Evolutionary conservation across 2,329 filamentous ascomycete species (phyloP).

Genomic region (Sporothrix pseudoabietina): DNA sequence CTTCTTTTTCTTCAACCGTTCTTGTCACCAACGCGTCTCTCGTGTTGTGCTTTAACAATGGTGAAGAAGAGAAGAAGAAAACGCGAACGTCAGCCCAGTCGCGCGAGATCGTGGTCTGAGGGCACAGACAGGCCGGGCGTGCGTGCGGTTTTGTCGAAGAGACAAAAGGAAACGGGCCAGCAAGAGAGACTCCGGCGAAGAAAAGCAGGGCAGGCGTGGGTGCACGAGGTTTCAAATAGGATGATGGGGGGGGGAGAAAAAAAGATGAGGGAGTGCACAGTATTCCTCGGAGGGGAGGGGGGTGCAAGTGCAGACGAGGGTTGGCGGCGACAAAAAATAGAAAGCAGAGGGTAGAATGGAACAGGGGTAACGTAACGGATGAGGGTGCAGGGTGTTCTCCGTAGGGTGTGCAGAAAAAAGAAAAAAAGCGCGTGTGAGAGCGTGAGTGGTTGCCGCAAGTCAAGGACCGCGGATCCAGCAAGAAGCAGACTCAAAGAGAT

Average conservation of each 20-base stretch:
- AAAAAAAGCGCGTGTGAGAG: neutral
- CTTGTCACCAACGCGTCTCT: neutral
- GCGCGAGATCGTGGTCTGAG: slow-evolving; percentile 28
- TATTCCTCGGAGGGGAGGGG: neutral
- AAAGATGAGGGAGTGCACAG: slow-evolving; percentile 10
- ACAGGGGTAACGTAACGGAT: slow-evolving; percentile 16
- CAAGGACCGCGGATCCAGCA: slow-evolving; percentile 12
- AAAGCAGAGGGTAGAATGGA: neutral
- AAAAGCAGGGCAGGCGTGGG: slow-evolving; percentile 30
- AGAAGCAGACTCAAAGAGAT: neutral
- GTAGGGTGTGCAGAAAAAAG: slow-evolving; percentile 12
- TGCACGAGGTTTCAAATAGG: slow-evolving; percentile 35
- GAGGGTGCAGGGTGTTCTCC: neutral
- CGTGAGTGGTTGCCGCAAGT: neutral
- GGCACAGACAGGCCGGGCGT: slow-evolving; percentile 23
- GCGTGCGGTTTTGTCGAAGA: slow-evolving; percentile 16
- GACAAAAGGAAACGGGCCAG: slow-evolving; percentile 13
- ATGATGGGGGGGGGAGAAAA: slow-evolving; percentile 11
- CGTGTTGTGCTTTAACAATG: slow-evolving; percentile 1
- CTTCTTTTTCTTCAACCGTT: neutral
- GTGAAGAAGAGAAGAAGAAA: slow-evolving; percentile 18
- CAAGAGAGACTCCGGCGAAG: slow-evolving; percentile 13
- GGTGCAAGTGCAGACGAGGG: slow-evolving; percentile 6
- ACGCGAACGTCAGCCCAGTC: slow-evolving; percentile 29
- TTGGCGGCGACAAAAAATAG: slow-evolving; percentile 5